Conservation (phyloP, 805 yeast genomes). For the Yarrowia phangngaensis region DNA sequence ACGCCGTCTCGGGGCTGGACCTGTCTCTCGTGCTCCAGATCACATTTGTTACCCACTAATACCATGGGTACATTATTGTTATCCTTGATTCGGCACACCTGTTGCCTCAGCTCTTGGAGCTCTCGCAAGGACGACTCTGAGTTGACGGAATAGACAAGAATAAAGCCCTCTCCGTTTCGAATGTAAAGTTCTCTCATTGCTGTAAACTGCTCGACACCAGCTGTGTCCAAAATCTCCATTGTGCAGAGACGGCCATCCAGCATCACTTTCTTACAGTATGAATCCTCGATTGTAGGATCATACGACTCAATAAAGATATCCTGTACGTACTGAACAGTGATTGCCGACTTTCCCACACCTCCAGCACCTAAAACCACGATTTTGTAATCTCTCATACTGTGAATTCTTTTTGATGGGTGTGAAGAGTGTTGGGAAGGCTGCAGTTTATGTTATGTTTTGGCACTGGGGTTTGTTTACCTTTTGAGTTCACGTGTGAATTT, state of each 20-base stretch:
- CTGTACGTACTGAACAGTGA: conserved; percentile 88
- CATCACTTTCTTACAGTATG: conserved; percentile 82
- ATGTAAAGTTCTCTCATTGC: conserved; percentile 77
- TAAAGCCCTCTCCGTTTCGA: conserved; percentile 84
- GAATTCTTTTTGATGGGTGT: conserved; percentile 28
- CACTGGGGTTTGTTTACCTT: neutral
- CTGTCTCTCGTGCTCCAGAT: conserved; percentile 69
- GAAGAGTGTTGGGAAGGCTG: conserved; percentile 7
- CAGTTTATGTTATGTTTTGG: conserved; percentile 20
- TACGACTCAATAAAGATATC: conserved; percentile 85
- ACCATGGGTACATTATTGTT: conserved; percentile 76
- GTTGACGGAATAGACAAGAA: conserved; percentile 80
- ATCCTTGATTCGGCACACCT: conserved; percentile 79
- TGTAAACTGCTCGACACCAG: conserved; percentile 92
- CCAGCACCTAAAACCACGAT: conserved; percentile 94
- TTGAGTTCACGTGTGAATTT: conserved; percentile 19
- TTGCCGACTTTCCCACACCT: conserved; percentile 93
- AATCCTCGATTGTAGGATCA: conserved; percentile 97
- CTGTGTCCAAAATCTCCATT: conserved; percentile 85
- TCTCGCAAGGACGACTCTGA: conserved; percentile 74
- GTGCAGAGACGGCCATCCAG: conserved; percentile 85
- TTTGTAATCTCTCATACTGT: conserved; percentile 59
- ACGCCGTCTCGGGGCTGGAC: conserved; percentile 78
- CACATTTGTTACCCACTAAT: conserved; percentile 87
- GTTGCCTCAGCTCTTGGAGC: conserved; percentile 72